These are phyloP conservation scores for Porphyrellus sp. DNA, from an alignment of 1,284 basidiomycete genomes.

Conservation along the genomic window DNA sequence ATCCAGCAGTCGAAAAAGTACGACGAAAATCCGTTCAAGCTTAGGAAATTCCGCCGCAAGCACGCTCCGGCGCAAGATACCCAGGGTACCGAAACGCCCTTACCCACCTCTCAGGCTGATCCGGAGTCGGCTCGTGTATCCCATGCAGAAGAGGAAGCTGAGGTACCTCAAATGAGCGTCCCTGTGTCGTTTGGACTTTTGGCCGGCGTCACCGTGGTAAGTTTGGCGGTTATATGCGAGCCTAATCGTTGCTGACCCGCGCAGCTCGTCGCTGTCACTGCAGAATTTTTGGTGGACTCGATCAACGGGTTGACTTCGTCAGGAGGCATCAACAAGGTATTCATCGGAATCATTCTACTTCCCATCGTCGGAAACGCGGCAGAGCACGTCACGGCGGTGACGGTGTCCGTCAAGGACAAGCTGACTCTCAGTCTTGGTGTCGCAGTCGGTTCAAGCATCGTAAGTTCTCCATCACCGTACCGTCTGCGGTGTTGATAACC, in stretches of 20 bases:
- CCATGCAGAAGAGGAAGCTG: slow-evolving; percentile 41
- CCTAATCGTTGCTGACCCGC: background rate
- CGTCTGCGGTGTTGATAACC: slow-evolving; percentile 4
- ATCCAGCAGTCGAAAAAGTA: slow-evolving; percentile 26
- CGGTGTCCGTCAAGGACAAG: slow-evolving; percentile 78
- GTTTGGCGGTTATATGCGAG: slow-evolving; percentile 19
- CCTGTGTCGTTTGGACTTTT: slow-evolving; percentile 53
- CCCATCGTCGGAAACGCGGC: slow-evolving; percentile 84
- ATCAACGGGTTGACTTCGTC: slow-evolving; percentile 63
- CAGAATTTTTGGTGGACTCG: slow-evolving; percentile 80
- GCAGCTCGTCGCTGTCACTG: slow-evolving; percentile 66
- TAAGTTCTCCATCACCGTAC: slow-evolving; percentile 38
- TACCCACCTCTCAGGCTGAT: slow-evolving; percentile 19
- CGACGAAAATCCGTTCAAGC: slow-evolving; percentile 30
- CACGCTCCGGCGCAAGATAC: background rate
- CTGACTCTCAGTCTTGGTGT: slow-evolving; percentile 75
- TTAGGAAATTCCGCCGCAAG: slow-evolving; percentile 21
- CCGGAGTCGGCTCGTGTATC: slow-evolving; percentile 9
- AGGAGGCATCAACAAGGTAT: slow-evolving; percentile 64
- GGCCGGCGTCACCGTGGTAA: slow-evolving; percentile 60
- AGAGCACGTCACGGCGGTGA: slow-evolving; percentile 75
- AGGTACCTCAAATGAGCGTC: slow-evolving; percentile 60
- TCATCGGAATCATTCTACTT: slow-evolving; percentile 82
- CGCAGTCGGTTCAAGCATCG: slow-evolving; percentile 87
- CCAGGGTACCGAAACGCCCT: background rate